phyloP scores from a whole-genome alignment of 1,139 yeast species.

The Taiozyma sp. region DNA sequence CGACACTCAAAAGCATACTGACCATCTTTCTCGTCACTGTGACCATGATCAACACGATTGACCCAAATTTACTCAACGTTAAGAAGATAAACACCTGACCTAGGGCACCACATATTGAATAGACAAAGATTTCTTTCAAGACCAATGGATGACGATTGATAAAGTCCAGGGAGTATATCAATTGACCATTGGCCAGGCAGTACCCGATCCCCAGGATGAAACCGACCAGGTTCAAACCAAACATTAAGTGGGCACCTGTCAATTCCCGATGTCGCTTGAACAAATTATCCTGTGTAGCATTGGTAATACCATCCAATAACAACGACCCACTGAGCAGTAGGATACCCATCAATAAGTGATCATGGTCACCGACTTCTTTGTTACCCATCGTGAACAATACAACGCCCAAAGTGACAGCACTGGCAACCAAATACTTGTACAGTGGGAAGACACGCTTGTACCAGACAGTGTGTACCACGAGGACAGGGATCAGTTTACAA shows the following conservation, averaged over 20 bases:
- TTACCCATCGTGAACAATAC: slow-evolving; percentile 56
- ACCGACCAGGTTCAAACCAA: slow-evolving; percentile 54
- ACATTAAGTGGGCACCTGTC: slow-evolving; percentile 86
- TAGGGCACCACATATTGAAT: slow-evolving; percentile 76
- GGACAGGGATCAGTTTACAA: slow-evolving; percentile 89
- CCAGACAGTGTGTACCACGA: slow-evolving; percentile 71
- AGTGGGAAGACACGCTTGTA: slow-evolving; percentile 70
- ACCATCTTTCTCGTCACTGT: slow-evolving; percentile 96
- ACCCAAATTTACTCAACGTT: slow-evolving; percentile 79
- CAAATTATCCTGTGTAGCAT: slow-evolving; percentile 87
- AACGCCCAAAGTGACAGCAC: slow-evolving; percentile 76
- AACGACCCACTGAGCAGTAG: slow-evolving; percentile 54
- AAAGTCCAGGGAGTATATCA: slow-evolving; percentile 43
- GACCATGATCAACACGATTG: slow-evolving; percentile 80
- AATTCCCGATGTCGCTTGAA: slow-evolving; percentile 43
- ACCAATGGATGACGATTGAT: slow-evolving; percentile 42
- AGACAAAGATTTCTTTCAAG: slow-evolving; percentile 52
- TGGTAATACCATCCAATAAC: slow-evolving; percentile 84
- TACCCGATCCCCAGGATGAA: slow-evolving; percentile 38
- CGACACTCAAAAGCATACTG: slow-evolving; percentile 85
- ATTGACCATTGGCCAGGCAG: slow-evolving; percentile 42
- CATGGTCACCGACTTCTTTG: slow-evolving; percentile 19
- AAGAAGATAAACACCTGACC: slow-evolving; percentile 91
- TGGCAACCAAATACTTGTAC: slow-evolving; percentile 75
- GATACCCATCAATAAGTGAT: slow-evolving; percentile 48